These are phyloP conservation scores for Castanea mollissima DNA, from an alignment of 306 rosid genomes.

Conservation along the genomic window DNA sequence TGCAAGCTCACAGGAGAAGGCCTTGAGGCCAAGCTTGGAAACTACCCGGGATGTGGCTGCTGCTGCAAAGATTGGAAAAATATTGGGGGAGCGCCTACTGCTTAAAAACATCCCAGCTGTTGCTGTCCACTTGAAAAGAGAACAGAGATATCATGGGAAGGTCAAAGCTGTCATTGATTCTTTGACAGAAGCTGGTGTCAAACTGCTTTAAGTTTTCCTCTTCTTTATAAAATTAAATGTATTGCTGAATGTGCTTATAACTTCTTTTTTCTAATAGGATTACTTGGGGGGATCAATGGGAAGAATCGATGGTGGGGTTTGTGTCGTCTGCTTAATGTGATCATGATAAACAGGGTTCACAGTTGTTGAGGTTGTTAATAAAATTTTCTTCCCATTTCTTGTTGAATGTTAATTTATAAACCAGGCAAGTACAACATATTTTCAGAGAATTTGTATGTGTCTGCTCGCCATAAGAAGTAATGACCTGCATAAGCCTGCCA, in stretches of 20 bases:
- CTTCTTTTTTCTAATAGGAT: not conserved
- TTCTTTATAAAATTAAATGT: not conserved
- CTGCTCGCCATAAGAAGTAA: not conserved
- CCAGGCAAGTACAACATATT: not conserved
- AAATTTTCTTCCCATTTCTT: not conserved
- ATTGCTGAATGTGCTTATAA: not conserved
- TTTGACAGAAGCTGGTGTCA: constrained; percentile 68
- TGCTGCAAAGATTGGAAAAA: constrained; percentile 79
- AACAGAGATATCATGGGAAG: constrained; percentile 93
- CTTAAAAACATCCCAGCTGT: constrained; percentile 75
- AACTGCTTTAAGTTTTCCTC: constrained; percentile 46
- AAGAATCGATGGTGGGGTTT: not conserved
- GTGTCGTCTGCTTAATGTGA: not conserved
- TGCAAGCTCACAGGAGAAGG: constrained; percentile 84
- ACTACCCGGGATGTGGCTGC: constrained; percentile 77
- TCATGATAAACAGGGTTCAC: not conserved
- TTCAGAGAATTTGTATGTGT: not conserved
- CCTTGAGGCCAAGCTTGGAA: constrained; percentile 62
- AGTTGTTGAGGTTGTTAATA: not conserved
- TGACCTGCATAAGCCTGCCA: not conserved
- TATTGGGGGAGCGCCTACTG: constrained; percentile 77
- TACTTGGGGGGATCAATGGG: not conserved
- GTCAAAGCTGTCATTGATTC: constrained; percentile 79
- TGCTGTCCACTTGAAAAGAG: constrained; percentile 73
- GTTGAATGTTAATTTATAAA: not conserved